Evolutionary conservation across 495 filamentous ascomycete species (phyloP).

Genomic region (Hypoxylon perforatum): DNA sequence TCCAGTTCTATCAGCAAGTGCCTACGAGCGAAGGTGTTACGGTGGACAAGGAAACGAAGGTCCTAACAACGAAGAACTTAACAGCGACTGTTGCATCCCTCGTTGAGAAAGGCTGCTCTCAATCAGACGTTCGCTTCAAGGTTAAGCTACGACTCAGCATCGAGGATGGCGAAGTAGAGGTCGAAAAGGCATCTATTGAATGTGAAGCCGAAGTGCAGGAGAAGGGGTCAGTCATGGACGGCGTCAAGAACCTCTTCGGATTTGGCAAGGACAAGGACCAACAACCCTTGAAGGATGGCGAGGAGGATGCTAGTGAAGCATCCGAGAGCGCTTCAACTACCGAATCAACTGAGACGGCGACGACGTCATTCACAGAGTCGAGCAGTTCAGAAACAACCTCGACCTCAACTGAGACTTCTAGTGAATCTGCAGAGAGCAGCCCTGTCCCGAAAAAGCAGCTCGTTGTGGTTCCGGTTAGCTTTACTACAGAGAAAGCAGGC

Average conservation of each 20-base stretch:
- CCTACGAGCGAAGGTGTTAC: slow-evolving; percentile 48
- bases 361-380: slow-evolving; percentile 49
- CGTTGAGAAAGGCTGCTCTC: slow-evolving; percentile 77
- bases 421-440: slow-evolving; percentile 54
- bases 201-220: slow-evolving; percentile 78
- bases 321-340: slow-evolving; percentile 59
- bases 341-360: slow-evolving; percentile 43
- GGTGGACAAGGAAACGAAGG: slow-evolving; percentile 61
- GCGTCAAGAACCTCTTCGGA: slow-evolving; percentile 94
- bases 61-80: slow-evolving; percentile 80
- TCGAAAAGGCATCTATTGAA: slow-evolving; percentile 78
- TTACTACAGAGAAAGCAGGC: slow-evolving; percentile 70
- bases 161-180: slow-evolving; percentile 84
- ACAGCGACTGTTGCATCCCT: slow-evolving; percentile 82
- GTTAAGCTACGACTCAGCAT: slow-evolving; percentile 77
- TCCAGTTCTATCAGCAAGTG: slow-evolving; percentile 80
- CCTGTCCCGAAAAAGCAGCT: slow-evolving; percentile 68
- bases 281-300: slow-evolving; percentile 74
- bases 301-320: slow-evolving; percentile 59
- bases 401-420: slow-evolving; percentile 57
- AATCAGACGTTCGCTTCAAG: slow-evolving; percentile 81
- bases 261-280: slow-evolving; percentile 89
- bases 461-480: slow-evolving; percentile 75
- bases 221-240: slow-evolving; percentile 85
- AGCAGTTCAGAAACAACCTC: slow-evolving; percentile 57